Percentiles rank a stretch among this genome's conserved stretches.
These are phyloP conservation scores for Termitomyces sp. DNA, from an alignment of 1,284 basidiomycete species.

Conservation along the genomic window DNA sequence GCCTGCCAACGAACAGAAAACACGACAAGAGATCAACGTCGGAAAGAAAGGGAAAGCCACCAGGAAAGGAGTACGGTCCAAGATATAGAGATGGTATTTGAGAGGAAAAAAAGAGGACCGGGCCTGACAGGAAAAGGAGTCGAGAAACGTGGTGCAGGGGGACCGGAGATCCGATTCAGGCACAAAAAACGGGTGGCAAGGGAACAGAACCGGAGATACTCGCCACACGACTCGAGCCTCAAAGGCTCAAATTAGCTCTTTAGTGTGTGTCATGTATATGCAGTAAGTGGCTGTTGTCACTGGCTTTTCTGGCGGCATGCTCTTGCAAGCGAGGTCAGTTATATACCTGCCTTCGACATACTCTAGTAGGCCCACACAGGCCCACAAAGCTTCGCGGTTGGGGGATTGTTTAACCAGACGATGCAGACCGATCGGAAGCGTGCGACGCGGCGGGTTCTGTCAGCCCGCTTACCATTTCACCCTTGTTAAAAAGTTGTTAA, in stretches of 20 bases:
- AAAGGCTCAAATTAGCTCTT: slow-evolving; percentile 2
- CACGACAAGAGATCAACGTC: neutral
- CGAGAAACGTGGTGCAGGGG: slow-evolving; percentile 19
- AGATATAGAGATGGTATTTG: slow-evolving; percentile 16
- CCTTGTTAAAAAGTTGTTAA: too few species aligned
- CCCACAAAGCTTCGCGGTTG: neutral
- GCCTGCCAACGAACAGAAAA: neutral
- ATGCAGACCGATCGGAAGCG: neutral
- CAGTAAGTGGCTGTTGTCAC: neutral
- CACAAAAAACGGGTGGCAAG: slow-evolving; percentile 23
- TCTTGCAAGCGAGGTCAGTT: neutral
- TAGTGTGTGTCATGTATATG: neutral
- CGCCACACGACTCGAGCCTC: slow-evolving; percentile 3
- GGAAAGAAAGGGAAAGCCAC: slow-evolving; percentile 6
- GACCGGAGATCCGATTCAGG: slow-evolving; percentile 29
- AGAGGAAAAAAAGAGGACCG: slow-evolving; percentile 11
- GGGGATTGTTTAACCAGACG: neutral
- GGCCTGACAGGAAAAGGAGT: slow-evolving; percentile 12
- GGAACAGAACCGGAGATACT: slow-evolving; percentile 15
- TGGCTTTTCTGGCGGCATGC: neutral
- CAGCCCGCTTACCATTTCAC: neutral
- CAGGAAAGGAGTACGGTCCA: slow-evolving; percentile 1
- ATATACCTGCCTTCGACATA: neutral
- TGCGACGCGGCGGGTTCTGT: neutral
- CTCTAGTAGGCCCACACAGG: neutral